Conservation (phyloP, 345 rosid genomes). For the Aurinia saxatilis region DNA sequence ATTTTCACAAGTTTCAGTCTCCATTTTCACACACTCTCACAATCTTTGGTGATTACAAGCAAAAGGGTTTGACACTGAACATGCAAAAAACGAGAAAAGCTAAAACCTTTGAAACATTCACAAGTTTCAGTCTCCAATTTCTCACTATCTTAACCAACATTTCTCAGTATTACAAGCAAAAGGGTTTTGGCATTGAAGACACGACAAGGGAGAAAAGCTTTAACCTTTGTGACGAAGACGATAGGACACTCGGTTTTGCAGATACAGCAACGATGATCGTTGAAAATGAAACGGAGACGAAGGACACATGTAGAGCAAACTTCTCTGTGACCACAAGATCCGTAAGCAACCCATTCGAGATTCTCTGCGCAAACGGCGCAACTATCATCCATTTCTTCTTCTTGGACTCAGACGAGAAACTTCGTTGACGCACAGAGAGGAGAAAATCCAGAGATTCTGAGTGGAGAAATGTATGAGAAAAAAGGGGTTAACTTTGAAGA, state of each 20-base stretch:
- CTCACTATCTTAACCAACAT: too few species aligned
- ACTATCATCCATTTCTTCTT: slow-evolving; percentile 58
- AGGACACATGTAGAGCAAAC: slow-evolving; percentile 89
- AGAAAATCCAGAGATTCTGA: neutral
- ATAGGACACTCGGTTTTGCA: slow-evolving; percentile 59
- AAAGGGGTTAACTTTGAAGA: neutral
- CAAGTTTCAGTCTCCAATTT: neutral
- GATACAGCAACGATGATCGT: slow-evolving; percentile 77
- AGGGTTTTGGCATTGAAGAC: neutral
- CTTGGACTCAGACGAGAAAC: neutral
- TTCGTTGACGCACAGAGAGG: neutral
- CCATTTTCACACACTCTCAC: neutral
- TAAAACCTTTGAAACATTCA: slow-evolving; percentile 53
- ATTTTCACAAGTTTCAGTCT: neutral
- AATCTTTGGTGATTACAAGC: neutral
- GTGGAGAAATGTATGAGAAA: neutral
- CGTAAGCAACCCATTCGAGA: slow-evolving; percentile 90
- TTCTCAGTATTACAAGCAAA: slow-evolving; percentile 53
- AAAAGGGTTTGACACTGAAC: neutral
- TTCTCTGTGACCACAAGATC: slow-evolving; percentile 80
- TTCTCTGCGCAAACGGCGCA: slow-evolving; percentile 93
- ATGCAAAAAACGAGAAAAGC: neutral
- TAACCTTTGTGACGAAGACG: slow-evolving; percentile 80
- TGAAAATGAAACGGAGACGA: slow-evolving; percentile 89
- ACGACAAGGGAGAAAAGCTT: slow-evolving; percentile 7